These are phyloP conservation scores for Peziza echinospora DNA, from an alignment of 495 filamentous ascomycete genomes.

Conservation along the genomic window DNA sequence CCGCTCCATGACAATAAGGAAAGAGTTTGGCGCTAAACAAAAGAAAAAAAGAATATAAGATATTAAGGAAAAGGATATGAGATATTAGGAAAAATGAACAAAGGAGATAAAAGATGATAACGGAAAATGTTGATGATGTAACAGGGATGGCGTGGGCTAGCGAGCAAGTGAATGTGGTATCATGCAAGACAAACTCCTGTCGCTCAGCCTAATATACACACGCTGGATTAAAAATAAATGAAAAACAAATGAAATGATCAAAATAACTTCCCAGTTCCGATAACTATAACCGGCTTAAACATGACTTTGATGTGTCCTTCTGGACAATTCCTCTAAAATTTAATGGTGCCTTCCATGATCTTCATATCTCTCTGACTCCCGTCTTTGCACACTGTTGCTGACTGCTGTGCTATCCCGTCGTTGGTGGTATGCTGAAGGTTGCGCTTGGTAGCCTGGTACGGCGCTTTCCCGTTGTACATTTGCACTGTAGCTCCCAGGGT, in stretches of 20 bases:
- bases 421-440: background rate
- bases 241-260: background rate
- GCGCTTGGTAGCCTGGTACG: background rate
- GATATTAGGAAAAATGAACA: background rate
- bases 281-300: background rate
- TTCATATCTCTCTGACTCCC: constrained; percentile 18
- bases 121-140: too few relatives aligned
- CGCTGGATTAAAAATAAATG: background rate
- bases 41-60: background rate
- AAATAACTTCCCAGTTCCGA: background rate
- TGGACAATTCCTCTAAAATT: constrained; percentile 3
- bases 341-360: constrained; percentile 17
- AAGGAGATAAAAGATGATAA: too few relatives aligned
- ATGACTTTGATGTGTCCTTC: too few relatives aligned
- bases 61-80: too few relatives aligned
- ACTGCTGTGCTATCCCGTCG: constrained; percentile 11
- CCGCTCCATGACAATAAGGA: constrained; percentile 1
- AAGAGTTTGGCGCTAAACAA: background rate
- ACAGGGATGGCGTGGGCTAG: too few relatives aligned
- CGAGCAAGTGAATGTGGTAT: too few relatives aligned
- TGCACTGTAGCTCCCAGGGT: too few relatives aligned
- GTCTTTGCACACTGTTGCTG: constrained; percentile 9
- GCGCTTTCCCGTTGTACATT: too few relatives aligned
- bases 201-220: background rate
- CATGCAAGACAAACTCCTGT: background rate